Evolutionary conservation across 2,329 filamentous ascomycete genomes (phyloP).

Genomic region (Talaromyces verruculosus): DNA sequence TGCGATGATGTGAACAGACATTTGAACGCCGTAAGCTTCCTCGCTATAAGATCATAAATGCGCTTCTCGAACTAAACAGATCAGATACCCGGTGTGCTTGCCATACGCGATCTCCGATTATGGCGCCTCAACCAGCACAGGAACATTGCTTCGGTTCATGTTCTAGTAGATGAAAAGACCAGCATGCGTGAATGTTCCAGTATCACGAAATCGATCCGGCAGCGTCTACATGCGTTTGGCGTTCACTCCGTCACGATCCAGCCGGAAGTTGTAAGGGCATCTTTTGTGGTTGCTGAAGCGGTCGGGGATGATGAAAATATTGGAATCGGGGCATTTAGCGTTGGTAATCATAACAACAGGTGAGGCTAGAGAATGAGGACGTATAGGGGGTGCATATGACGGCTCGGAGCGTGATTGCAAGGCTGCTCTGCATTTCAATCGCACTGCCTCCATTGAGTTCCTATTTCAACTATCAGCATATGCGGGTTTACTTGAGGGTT

Average conservation of each 20-base stretch:
- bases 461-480: neutral
- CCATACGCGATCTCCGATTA: conserved; percentile 70
- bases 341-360: neutral
- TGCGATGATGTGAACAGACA: conserved; percentile 66
- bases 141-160: conserved; percentile 67
- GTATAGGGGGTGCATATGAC: neutral
- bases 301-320: neutral
- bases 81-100: conserved; percentile 64
- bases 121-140: conserved; percentile 73
- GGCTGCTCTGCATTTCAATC: too few relatives aligned
- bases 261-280: conserved; percentile 54
- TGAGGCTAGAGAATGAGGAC: neutral
- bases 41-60: neutral
- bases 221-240: conserved; percentile 72
- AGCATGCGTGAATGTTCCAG: conserved; percentile 60
- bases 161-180: conserved; percentile 55
- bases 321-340: neutral
- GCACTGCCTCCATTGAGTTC: neutral
- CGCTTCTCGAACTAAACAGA: conserved; percentile 20
- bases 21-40: conserved; percentile 58
- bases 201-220: conserved; percentile 61
- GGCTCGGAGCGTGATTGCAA: neutral
- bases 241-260: conserved; percentile 71
- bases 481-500: neutral
- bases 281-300: neutral